Base-by-base conservation (phyloP, 306 rosid species). In the Fragaria ananassa region DNA sequence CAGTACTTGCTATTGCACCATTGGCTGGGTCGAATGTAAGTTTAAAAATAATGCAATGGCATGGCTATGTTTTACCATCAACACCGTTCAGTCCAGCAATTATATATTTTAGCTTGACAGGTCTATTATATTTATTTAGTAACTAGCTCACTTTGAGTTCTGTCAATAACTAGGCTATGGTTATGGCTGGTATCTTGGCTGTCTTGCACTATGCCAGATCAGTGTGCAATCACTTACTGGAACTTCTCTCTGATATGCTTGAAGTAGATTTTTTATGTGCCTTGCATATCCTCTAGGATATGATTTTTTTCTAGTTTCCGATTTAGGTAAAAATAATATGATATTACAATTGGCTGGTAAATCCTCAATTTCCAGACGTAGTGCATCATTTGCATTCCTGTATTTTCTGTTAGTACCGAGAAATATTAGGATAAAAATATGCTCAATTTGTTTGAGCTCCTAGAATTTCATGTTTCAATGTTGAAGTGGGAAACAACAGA, bases 1-100 rank as follows among this genome's bases (percentile, higher is more conserved):
- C 91, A 61, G 94, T 93, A 65, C 89, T 93, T 73, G 94, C 96
- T 11, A 85, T 93, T 81, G 93, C 93, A 56, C 96, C 96, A 78
- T 79, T 93, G 83, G 96, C 96, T 10, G 96, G 96, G 61, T 81
- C 85, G 57, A 81, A 78, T 81, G 97, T 93, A 87, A 78, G 97
- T 86, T 17, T 50, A 46, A 70, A 79, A 23, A n/a, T 49, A 25
- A 74, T 82, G 41, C 68, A 71, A 58, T 23, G 27, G 41, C 68
- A 70, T 61, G 46, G 53, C 27, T 67, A 39, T n/a, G 70, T 68
- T 17, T 18, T 18, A 6, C 19, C 5, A 37, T 62, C 3, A 13
- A 37, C n/a, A 19, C 41, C 9, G n/a, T 58, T 66, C 35, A 23
- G 18, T 23, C 25, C 23, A 27, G 34, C 25, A 27, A 23, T 5